Evolutionary conservation across 2,329 filamentous ascomycete species (phyloP), one percentile per base, ranked within the genome.

Genomic region (Fusarium redolens): DNA sequence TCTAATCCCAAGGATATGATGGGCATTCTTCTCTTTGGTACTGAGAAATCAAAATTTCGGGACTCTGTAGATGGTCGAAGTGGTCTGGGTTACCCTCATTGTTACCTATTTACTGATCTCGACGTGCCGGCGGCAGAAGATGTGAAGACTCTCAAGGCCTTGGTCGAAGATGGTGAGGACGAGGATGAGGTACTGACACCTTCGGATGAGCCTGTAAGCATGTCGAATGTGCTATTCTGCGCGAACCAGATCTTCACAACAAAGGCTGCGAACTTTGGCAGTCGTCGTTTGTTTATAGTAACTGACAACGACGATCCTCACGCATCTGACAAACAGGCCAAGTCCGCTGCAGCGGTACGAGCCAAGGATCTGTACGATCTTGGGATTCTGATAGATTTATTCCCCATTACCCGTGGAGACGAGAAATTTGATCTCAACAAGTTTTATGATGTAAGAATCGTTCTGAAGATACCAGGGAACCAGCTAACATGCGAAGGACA

Each of bases 1-100:
- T 96, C 96, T 7, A 96, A 95, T 69, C 96, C 96, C 3, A 95
- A 92, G 78, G 96, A 99, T 70, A 97, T 98, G 93, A 98, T 99
- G 89, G 95, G 96, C 4, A 92, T 99, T 31, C 82, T 99, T 41
- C 86, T 99, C 1, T 99, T 97, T 79, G 95, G 95, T 13, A 99
- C 96, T 0, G 87, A 97, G 78, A 89, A 93, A 82, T 93, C 94
- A 43, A 95, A 92, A 76, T 95, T 95, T 72, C 90, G 92, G 50
- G 90, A 91, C 20, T 91, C 92, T 48, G 88, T 90, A 65, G 89
- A 87, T 51, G 90, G 87, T 35, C 85, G 86, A 12, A 86, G 85
- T 61, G 88, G 87, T 17, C 82, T 92, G 12, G 89, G 89, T 28
- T 98, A 97, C 78, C 94, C 95, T 4, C 92, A 98, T 80, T 98